Evolutionary conservation across 1,139 yeast species (phyloP).

Genomic region (Yamadazyma epiphylla): DNA sequence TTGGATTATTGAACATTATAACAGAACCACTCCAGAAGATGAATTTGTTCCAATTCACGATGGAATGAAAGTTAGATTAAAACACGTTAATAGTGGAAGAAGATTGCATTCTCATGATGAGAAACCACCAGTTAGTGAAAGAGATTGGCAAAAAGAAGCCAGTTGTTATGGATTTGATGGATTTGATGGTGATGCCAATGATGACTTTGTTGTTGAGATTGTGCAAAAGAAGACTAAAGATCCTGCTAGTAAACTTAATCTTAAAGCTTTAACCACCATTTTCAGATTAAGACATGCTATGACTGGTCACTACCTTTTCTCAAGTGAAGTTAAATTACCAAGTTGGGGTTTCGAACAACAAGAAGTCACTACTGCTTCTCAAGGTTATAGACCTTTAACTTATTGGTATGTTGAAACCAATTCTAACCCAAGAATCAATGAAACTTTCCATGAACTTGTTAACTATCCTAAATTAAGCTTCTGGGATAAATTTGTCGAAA

Average conservation of each 20-base stretch:
- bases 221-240: slow-evolving; percentile 54
- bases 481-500: slow-evolving; percentile 68
- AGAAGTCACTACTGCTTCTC: slow-evolving; percentile 89
- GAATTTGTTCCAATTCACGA: slow-evolving; percentile 63
- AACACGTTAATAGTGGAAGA: slow-evolving; percentile 64
- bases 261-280: slow-evolving; percentile 78
- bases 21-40: slow-evolving; percentile 47
- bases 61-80: slow-evolving; percentile 77
- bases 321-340: slow-evolving; percentile 83
- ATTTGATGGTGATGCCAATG: slow-evolving; percentile 92
- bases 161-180: slow-evolving; percentile 90
- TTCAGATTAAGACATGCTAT: slow-evolving; percentile 87
- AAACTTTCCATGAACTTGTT: slow-evolving; percentile 26
- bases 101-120: slow-evolving; percentile 96
- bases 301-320: slow-evolving; percentile 86
- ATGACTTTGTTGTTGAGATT: slow-evolving; percentile 89
- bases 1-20: slow-evolving; percentile 76
- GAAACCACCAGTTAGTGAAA: slow-evolving; percentile 87
- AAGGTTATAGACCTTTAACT: slow-evolving; percentile 70
- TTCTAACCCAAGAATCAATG: slow-evolving; percentile 33
- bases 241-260: slow-evolving; percentile 56
- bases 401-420: slow-evolving; percentile 90
- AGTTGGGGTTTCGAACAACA: slow-evolving; percentile 97
- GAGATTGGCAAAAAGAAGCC: slow-evolving; percentile 96
- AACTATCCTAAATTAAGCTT: slow-evolving; percentile 64